phyloP scores from a whole-genome alignment of 441 rosid species.

The Populus hybrid region DNA sequence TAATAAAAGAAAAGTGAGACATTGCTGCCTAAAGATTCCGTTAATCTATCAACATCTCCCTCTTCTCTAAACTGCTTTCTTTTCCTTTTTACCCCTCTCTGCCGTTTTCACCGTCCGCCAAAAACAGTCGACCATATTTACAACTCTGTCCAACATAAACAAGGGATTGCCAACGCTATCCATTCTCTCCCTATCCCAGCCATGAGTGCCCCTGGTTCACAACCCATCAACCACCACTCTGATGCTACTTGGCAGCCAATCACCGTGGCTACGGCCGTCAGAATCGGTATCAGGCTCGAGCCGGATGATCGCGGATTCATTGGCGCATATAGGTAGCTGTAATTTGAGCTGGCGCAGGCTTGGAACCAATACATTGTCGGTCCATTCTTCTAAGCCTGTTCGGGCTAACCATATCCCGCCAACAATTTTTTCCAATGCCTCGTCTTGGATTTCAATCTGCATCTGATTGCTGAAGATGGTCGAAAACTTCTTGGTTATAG shows the following conservation, averaged over 20 bases:
- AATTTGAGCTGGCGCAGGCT: conserved; percentile 55
- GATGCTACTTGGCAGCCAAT: conserved; percentile 58
- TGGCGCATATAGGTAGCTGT: conserved; percentile 26
- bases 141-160: conserved; percentile 40
- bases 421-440: conserved; percentile 65
- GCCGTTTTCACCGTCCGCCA: conserved; percentile 43
- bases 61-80: conserved; percentile 18
- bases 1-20: conserved; percentile 17
- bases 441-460: conserved; percentile 52
- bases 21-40: conserved; percentile 20
- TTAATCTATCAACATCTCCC: conserved; percentile 36
- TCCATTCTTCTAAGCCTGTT: conserved; percentile 77
- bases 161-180: conserved; percentile 13
- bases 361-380: conserved; percentile 61
- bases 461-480: conserved; percentile 29
- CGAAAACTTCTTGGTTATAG: conserved; percentile 49
- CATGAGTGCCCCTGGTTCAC: conserved; percentile 15
- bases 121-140: conserved; percentile 59
- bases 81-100: neutral
- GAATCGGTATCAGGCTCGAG: conserved; percentile 50
- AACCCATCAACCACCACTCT: conserved; percentile 48
- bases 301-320: conserved; percentile 41
- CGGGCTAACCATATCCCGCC: conserved; percentile 65
- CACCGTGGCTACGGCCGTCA: conserved; percentile 36
- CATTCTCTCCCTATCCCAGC: neutral